phyloP scores from a whole-genome alignment of 352 stramenopile species.

The Blastocystis hominis region DNA sequence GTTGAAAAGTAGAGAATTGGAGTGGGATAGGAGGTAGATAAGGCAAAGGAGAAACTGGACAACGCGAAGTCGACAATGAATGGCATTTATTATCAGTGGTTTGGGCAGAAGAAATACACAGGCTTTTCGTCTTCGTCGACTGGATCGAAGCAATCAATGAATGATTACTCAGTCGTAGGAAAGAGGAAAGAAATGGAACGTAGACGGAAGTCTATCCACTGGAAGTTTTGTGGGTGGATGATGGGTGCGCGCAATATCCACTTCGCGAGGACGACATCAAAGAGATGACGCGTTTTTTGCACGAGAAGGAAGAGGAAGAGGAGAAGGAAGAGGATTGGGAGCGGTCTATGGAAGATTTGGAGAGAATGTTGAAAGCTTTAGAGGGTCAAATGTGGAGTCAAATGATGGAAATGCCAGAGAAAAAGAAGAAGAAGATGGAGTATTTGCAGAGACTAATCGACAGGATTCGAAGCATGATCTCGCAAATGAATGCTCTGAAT shows the following conservation, averaged over 20 bases:
- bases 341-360: not conserved
- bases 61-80: too few species aligned
- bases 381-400: not conserved
- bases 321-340: not conserved
- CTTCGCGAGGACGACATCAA: not conserved
- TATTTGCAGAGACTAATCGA: not conserved
- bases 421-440: not conserved
- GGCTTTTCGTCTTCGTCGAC: too few species aligned
- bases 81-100: too few species aligned
- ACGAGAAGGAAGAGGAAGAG: not conserved
- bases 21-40: not conserved
- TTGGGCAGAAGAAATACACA: too few species aligned
- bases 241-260: not conserved
- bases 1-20: not conserved
- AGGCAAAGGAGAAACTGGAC: too few species aligned
- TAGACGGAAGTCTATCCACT: not conserved
- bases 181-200: not conserved
- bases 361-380: not conserved
- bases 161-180: not conserved
- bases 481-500: too few species aligned
- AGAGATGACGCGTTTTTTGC: not conserved
- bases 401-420: not conserved
- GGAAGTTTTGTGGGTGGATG: not conserved
- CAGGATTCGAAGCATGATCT: too few species aligned
- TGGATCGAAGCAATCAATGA: not conserved